A percentile compares a stretch with the other conserved stretches of the same genome.
Conservation (phyloP, 805 yeast species). For the Metschnikowia proteae region DNA sequence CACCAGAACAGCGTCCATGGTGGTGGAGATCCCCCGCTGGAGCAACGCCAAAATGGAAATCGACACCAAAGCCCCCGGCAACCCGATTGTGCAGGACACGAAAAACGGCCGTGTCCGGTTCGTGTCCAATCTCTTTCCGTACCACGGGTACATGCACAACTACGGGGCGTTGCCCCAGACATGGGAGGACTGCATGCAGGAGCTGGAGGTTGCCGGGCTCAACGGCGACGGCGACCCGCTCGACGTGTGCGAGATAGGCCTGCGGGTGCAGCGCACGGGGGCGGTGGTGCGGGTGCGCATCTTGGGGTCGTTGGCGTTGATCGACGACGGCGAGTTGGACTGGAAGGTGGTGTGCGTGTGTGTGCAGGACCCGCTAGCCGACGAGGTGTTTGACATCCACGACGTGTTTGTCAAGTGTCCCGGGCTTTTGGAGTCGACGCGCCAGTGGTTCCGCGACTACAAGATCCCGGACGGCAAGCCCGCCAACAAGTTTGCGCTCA, state of each 20-base stretch:
- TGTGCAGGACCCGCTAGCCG: constrained; percentile 77
- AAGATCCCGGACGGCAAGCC: constrained; percentile 98
- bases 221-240: constrained; percentile 93
- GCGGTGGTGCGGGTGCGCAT: constrained; percentile 86
- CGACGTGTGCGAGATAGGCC: constrained; percentile 91
- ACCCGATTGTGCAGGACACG: constrained; percentile 96
- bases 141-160: constrained; percentile 97
- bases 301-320: constrained; percentile 88
- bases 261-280: constrained; percentile 60
- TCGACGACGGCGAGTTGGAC: constrained; percentile 89
- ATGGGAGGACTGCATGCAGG: constrained; percentile 73
- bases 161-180: constrained; percentile 98
- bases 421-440: constrained; percentile 87
- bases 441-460: constrained; percentile 98
- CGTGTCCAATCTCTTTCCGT: constrained; percentile 97
- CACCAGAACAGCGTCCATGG: constrained; percentile 52
- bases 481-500: constrained; percentile 93
- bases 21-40: constrained; percentile 99
- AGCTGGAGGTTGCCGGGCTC: constrained; percentile 39
- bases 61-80: constrained; percentile 74
- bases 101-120: constrained; percentile 95
- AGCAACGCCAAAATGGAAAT: constrained; percentile 96
- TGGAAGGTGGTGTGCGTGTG: constrained; percentile 92
- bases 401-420: constrained; percentile 90
- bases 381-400: constrained; percentile 82